These are phyloP conservation scores for Plectranthus barbatus DNA, from an alignment of 257 asterid species.

Conservation along the genomic window DNA sequence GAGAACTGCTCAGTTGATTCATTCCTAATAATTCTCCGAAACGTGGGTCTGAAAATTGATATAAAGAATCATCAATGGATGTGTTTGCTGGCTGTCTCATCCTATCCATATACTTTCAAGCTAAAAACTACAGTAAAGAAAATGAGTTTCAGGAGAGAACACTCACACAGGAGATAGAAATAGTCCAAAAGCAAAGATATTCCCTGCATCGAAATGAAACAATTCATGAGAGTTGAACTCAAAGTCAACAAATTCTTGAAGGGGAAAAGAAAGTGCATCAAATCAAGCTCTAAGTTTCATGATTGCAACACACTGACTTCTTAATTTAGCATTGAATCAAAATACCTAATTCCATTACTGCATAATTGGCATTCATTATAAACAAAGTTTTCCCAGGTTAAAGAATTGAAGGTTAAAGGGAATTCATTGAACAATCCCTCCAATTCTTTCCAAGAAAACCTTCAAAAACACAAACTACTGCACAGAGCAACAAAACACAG, in stretches of 20 bases:
- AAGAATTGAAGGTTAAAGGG: not conserved
- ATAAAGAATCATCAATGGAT: not conserved
- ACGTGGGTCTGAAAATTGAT: slow-evolving; percentile 45
- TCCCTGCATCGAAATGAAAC: slow-evolving; percentile 38
- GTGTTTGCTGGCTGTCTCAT: too few relatives aligned
- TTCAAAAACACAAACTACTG: too few relatives aligned
- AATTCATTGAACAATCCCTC: not conserved
- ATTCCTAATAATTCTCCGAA: slow-evolving; percentile 46
- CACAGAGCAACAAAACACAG: too few relatives aligned
- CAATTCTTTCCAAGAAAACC: not conserved
- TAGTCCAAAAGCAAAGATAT: slow-evolving; percentile 54
- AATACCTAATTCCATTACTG: not conserved
- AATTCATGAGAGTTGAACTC: slow-evolving; percentile 11
- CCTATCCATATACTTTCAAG: not conserved
- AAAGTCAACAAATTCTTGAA: too few relatives aligned
- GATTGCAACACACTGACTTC: not conserved
- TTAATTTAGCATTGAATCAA: not conserved
- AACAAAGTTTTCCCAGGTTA: not conserved
- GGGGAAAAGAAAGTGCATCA: too few relatives aligned
- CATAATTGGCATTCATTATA: not conserved
- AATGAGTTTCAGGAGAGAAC: not conserved
- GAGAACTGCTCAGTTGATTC: slow-evolving; percentile 59
- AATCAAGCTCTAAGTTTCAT: too few relatives aligned
- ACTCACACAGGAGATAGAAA: slow-evolving; percentile 66
- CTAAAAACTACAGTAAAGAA: not conserved